Evolutionary conservation across 2,329 filamentous ascomycete genomes (phyloP).

Genomic region (Verticillium klebahnii): DNA sequence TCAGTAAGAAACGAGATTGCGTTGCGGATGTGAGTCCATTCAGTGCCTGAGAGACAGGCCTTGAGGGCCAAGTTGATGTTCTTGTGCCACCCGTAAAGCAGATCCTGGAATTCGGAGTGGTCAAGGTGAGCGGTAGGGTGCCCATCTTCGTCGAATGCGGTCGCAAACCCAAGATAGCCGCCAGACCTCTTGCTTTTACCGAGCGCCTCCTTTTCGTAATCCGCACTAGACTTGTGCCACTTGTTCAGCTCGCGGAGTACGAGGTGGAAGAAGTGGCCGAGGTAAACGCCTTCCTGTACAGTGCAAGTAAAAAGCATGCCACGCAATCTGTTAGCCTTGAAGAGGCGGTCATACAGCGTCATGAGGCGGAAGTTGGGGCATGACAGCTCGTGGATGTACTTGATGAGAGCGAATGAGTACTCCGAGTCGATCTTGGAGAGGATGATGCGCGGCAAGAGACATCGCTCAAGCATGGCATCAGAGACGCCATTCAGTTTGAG

Average conservation of each 20-base stretch:
- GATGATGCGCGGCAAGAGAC: constrained; percentile 81
- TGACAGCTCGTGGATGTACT: constrained; percentile 78
- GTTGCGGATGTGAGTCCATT: constrained; percentile 98
- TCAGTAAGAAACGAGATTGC: constrained; percentile 85
- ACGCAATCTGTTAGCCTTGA: constrained; percentile 75
- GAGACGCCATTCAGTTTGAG: constrained; percentile 65
- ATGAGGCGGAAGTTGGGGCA: constrained; percentile 84
- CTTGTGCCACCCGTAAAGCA: constrained; percentile 88
- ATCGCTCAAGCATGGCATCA: constrained; percentile 79
- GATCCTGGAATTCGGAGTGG: constrained; percentile 79
- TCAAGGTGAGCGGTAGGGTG: constrained; percentile 70
- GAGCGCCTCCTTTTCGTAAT: constrained; percentile 80
- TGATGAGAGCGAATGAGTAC: constrained; percentile 81
- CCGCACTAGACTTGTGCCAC: constrained; percentile 61
- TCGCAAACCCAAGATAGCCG: constrained; percentile 65
- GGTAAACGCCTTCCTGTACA: constrained; percentile 82
- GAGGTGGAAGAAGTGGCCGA: constrained; percentile 87
- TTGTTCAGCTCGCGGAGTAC: constrained; percentile 71
- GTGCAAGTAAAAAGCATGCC: constrained; percentile 86
- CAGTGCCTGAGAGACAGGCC: constrained; percentile 71
- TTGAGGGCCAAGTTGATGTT: constrained; percentile 76
- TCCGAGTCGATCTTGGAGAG: constrained; percentile 84
- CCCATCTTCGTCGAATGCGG: constrained; percentile 64
- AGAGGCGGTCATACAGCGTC: constrained; percentile 77
- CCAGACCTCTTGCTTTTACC: constrained; percentile 44